Base-by-base conservation (phyloP, 148 eudicot species). In the Camellia granthamiana region DNA sequence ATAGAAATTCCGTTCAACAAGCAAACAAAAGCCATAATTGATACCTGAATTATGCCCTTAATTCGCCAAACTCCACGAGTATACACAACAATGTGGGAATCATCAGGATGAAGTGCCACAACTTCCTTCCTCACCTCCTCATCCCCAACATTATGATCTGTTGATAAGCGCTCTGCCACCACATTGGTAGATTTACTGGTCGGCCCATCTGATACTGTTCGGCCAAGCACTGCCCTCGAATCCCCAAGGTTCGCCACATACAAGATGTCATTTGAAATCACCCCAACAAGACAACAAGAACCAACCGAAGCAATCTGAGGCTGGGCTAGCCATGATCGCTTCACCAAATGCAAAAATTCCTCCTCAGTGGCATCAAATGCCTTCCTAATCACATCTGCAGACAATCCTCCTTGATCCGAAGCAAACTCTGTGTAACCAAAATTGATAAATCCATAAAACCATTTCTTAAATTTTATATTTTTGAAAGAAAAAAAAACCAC, bases 11-110 rank as follows among this genome's bases (percentile, higher is more conserved):
- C 6, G 41, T 62, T 4, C 38, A 6, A 21, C 38, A n/a, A 19
- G 30, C 38, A 19, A 18, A 61, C 1, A 12, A 62, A 19, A 19
- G 9, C 66, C 30, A 62, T 21, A 21, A n/a, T 62, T 62, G 66
- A 62, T 62, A 62, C 66, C 66, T 62, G 66, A 62, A 62, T 62
- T 62, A 62, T 62, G 66, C 38, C 66, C 38, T 62, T 62, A 21
- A 62, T 62, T 62, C 38, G 66, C 66, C 66, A 62, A 62, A 21
- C 66, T n/a, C 66, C 66, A 12, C 38, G 66, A n/a, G 66, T 62
- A 7, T n/a, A 62, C 38, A 62, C 66, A 2, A 62, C 38, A 62
- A 62, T 19, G 66, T 62, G 66, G 66, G 66, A 62, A 62, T 62
- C 66, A 62, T 62, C 38, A 19, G 66, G 66, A 60, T 60, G 63